Base-by-base conservation (phyloP, 2,329 filamentous ascomycete genomes). In the Phialophora tarda region DNA sequence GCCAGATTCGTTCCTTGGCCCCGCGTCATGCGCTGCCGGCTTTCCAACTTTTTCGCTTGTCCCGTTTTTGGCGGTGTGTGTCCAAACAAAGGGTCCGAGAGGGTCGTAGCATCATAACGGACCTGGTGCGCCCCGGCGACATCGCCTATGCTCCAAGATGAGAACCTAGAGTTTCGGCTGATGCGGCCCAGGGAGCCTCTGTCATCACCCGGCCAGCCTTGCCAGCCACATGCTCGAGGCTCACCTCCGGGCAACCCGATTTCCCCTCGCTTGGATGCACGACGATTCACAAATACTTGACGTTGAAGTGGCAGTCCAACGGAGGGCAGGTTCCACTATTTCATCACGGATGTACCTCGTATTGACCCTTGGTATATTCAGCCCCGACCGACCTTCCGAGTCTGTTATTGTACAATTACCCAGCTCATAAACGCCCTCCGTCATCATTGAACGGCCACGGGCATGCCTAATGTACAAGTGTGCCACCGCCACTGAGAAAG, bases 391-490 rank as follows among this genome's bases (percentile, higher is more conserved):
- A 28, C 26, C 34, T 11, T 4, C 30, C 41, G 10, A 24, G 59
- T 38, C 30, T 38, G 34, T 17, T 54, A 61, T 38, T 44, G 28
- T 61, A 61, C 59, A 61, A 24, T 53, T 41, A 53, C 47, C 47
- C 48, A 44, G 38, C 38, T 44, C 24, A 26, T 32, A 28, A 26
- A 17, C 26, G 48, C 5, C 57, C 57, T 62, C 24, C 48, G 50
- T 62, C 59, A 54, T 61, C 59, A 62, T 54, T 0, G 48, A 24
- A 44, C 2, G n/a, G 28, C 17, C 23, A 41, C 48, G 38, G 10
- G 17, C 23, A 56, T 56, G 30, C n/a, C 50, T 62, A 62, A 44
- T 62, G 60, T 62, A 56, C 60, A 55, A 48, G 51, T 32, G 7
- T 44, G 60, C 60, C 50, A 32, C 53, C 51, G 11, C 28, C 12